Evolutionary conservation across 2,329 filamentous ascomycete species (phyloP), one percentile per base, ranked within the genome.

Genomic region (Tolypocladium amazonense): DNA sequence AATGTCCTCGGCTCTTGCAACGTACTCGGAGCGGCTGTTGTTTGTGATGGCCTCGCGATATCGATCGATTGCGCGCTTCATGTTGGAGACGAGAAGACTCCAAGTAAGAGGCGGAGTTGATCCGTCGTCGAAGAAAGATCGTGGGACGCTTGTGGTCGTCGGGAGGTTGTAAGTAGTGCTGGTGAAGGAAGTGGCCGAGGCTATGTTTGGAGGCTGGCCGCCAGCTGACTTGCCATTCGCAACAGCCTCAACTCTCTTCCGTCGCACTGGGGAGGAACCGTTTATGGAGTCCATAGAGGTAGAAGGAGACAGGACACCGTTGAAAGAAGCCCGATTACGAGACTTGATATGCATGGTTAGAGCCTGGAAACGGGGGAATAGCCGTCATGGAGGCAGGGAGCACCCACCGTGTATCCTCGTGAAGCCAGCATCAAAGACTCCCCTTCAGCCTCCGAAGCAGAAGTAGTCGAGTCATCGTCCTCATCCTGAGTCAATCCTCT

Each of bases 1-100:
- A 58, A 99, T 97, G 70, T 99, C 93, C 74, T 99, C 94, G n/a
- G 94, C 94, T 63, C 89, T 85, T 60, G 88, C 88, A 33, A 97
- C 94, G 72, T 96, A 97, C 70, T 97, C 92, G 2, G 92, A 90
- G 33, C 92, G 87, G 69, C 88, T 87, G 63, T 87, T 88, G 67
- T 86, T 89, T 63, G 87, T 88, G 67, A 99, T 90, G n/a, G 90
- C 89, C 65, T 95, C 89, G 54, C 92, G 85, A 73, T 97, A 99
- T 59, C 88, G 84, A 66, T 97, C 92, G 61, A 99, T 88, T 2
- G 93, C 90, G 65, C 85, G 83, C 68, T 90, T 91, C 90, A 97
- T 97, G 69, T 96, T 96, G 60, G 92, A 87, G 7, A 97, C 88
- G 58, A 99, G 84, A 25, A 88, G 81, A 67, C 88, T 90, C 94